Base-by-base conservation (phyloP, 805 yeast genomes). In the Cyberlindnera maritima region DNA sequence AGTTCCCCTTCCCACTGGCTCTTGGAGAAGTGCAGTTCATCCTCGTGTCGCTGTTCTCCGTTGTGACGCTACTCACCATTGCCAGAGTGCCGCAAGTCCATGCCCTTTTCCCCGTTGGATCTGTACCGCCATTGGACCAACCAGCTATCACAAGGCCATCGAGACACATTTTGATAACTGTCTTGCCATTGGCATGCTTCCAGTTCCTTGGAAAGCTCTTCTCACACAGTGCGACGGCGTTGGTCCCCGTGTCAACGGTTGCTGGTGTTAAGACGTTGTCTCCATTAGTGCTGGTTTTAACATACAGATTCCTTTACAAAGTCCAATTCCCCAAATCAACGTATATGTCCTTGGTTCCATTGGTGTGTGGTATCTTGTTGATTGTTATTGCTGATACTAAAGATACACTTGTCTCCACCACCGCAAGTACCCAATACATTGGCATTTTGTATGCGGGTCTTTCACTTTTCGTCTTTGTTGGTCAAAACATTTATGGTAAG, bases 401-500 rank as follows among this genome's bases (percentile, higher is more conserved):
- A 20, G 56, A 52, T 17, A 54, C 58, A 2, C 31, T 54, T 13
- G 69, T 77, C 47, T 59, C 73, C 6, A 68, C 71, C 7, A 70
- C 74, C 39, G 61, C 71, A 40, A 55, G 60, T n/a, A 69, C 70
- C 14, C 76, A 79, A 53, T 63, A 80, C 36, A 62, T 71, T 50
- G 96, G 97, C 6, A 66, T 88, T n/a, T 26, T 76, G 2, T 84
- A 76, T 59, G 92, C 96, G 12, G 66, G 83, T 10, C 49, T 80
- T 26, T 80, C 94, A 4, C 77, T 91, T 41, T 62, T 85, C 8
- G 79, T 88, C 17, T 89, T 90, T 69, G 96, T 92, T 5, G 78
- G 82, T 2, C 96, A 89, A 60, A 89, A 89, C 61, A 86, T 90
- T 38, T 89, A 88, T 65, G 90, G 94, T 33, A 90, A 90, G 66